Evolutionary conservation across 2,329 filamentous ascomycete genomes (phyloP).

Genomic region (Didymosphaeria variabile): DNA sequence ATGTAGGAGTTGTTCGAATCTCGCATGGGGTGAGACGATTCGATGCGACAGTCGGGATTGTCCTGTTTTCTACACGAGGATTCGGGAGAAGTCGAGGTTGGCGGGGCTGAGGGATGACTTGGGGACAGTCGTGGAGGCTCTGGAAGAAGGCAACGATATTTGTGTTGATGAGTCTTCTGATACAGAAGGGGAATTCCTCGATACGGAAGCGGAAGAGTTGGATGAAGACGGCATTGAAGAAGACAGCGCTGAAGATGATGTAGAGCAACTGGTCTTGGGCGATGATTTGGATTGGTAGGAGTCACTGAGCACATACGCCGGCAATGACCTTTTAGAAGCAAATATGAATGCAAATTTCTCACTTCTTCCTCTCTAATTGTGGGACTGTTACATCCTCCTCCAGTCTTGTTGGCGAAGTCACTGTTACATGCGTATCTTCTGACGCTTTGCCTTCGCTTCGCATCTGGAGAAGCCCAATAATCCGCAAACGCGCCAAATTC

Average conservation of each 20-base stretch:
- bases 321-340: too few species aligned
- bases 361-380: too few species aligned
- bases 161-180: neutral
- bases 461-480: too few species aligned
- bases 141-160: conserved; percentile 30
- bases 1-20: conserved; percentile 81
- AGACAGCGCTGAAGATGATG: neutral
- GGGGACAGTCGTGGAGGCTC: conserved; percentile 34
- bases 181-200: neutral
- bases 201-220: too few species aligned
- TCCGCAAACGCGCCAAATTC: too few species aligned
- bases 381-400: too few species aligned
- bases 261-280: neutral
- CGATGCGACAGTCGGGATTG: conserved; percentile 91
- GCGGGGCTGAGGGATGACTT: conserved; percentile 33
- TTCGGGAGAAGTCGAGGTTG: conserved; percentile 62
- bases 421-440: too few species aligned
- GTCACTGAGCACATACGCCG: neutral
- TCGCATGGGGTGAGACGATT: conserved; percentile 79
- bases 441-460: too few species aligned
- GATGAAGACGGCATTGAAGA: neutral
- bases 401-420: too few species aligned
- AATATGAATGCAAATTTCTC: too few species aligned
- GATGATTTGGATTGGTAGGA: conserved; percentile 4
- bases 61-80: conserved; percentile 85